Evolutionary conservation across 1,284 basidiomycete species (phyloP).

Genomic region (Leccinum variabile): DNA sequence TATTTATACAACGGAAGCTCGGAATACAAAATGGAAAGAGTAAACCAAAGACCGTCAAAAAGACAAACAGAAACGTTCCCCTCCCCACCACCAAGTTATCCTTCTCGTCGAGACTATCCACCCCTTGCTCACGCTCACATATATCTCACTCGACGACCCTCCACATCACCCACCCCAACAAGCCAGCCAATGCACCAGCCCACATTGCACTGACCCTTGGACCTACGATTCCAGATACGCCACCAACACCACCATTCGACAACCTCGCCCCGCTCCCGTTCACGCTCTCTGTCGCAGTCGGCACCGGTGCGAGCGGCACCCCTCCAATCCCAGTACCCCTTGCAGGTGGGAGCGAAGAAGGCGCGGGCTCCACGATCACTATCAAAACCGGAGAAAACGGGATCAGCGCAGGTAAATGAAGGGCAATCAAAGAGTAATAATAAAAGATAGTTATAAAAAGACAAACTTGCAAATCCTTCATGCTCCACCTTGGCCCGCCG

Average conservation of each 20-base stretch:
- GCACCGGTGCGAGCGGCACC: conserved; percentile 29
- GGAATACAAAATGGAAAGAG: background rate
- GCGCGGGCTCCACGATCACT: conserved; percentile 29
- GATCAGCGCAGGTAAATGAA: background rate
- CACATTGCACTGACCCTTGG: conserved; percentile 17
- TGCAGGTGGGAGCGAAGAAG: conserved; percentile 24
- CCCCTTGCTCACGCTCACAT: background rate
- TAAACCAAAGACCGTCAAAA: background rate
- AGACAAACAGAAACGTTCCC: background rate
- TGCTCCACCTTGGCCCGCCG: conserved; percentile 21
- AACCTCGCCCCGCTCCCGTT: background rate
- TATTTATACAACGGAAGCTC: background rate
- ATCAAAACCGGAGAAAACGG: background rate
- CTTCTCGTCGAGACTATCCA: background rate
- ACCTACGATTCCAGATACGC: conserved; percentile 13
- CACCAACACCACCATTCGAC: conserved; percentile 6
- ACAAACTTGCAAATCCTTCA: conserved; percentile 29
- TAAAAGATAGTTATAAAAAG: background rate
- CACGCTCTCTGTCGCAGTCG: conserved; percentile 15
- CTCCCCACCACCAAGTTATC: background rate
- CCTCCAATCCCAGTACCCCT: conserved; percentile 29
- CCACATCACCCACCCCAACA: conserved; percentile 24
- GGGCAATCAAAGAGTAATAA: background rate
- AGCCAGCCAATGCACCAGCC: conserved; percentile 12
- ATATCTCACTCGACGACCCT: conserved; percentile 1